Base-by-base conservation (phyloP, 2,329 filamentous ascomycete genomes). In the Fusarium sp. region DNA sequence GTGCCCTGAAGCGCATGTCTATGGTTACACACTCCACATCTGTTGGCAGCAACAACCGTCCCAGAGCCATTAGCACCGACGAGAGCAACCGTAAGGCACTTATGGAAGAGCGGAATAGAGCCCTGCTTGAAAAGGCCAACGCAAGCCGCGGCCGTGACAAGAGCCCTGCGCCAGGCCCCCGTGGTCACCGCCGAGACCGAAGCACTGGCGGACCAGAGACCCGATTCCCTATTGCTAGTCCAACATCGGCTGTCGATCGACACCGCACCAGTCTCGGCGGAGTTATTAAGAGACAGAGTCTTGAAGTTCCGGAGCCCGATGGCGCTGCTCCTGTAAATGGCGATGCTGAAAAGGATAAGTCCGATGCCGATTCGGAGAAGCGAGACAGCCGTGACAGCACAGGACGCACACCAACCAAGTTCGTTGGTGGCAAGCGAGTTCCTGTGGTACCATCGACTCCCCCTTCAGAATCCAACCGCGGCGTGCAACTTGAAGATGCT, bases 21-120 rank as follows among this genome's bases (percentile, higher is more conserved):
- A 89, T 89, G 14, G 86, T 93, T 22, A 90, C 87, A 17, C 90
- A 92, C 76, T 88, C 88, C n/a, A 85, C 87, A 46, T 91, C 91
- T 3, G 79, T 87, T 35, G 79, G 78, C 39, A 79, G 77, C 47
- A 83, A 82, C 71, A 88, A 86, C 75, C 91, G 94, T 45, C 92
- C 93, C 29, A 92, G 96, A 52, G 95, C 95, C 35, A 93, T 98
- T 78, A 97, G 94, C 80, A 97, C 94, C 1, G 94, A 99, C 79
- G 96, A 99, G 85, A 97, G 94, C 83, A 97, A 97, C 82, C 92
- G 96, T 67, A 94, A 94, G 78, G 94, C 94, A 47, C 91, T 97
- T 74, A 95, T 97, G 90, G 95, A 98, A 82, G 96, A 97, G 80
- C 91, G 96, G 57, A 93, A 94, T 80, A 91, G 94, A 69, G 94